These are phyloP conservation scores for Botrytis galanthina DNA, from an alignment of 2,329 filamentous ascomycete species.

Conservation along the genomic window DNA sequence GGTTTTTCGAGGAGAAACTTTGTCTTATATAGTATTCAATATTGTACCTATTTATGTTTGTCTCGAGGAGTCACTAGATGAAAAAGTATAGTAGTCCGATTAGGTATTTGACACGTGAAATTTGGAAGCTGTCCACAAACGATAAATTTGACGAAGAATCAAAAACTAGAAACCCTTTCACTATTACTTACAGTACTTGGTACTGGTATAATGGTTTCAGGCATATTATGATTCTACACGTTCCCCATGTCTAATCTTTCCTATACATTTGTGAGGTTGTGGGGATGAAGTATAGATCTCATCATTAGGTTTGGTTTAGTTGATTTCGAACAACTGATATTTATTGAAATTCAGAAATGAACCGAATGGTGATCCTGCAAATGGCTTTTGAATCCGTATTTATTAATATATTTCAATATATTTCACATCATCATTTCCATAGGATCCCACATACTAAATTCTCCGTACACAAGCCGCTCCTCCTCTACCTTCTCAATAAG, in stretches of 20 bases:
- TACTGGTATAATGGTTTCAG: too few relatives aligned
- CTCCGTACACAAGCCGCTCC: neutral
- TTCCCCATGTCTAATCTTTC: neutral
- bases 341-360: neutral
- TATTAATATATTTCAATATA: neutral
- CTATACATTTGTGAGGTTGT: neutral
- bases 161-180: neutral
- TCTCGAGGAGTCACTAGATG: neutral
- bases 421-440: neutral
- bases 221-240: neutral
- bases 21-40: neutral
- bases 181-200: too few relatives aligned
- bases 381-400: neutral
- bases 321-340: neutral
- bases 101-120: too few relatives aligned
- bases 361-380: accelerated
- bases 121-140: neutral
- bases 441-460: neutral
- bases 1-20: neutral
- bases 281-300: neutral
- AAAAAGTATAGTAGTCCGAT: neutral
- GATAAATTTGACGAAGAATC: neutral
- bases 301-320: neutral
- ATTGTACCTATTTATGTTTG: neutral
- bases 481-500: neutral